phyloP scores from a whole-genome alignment of 371 early-diverging fungal genomes.

The Haplosporangium sp. region DNA sequence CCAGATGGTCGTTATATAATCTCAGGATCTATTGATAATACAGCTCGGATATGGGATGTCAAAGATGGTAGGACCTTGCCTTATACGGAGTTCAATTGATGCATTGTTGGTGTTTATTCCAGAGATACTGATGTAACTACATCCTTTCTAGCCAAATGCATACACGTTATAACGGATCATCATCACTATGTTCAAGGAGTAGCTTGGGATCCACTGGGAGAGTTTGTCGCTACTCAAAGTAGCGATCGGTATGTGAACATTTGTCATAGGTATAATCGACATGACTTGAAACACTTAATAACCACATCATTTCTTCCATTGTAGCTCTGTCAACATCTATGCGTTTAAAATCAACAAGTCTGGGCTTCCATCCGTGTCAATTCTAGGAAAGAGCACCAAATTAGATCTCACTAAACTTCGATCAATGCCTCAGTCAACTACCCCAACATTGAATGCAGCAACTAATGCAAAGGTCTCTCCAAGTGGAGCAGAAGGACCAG shows the following conservation, averaged over 20 bases:
- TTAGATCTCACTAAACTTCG: conserved; percentile 48
- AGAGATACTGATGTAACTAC: background rate
- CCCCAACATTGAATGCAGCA: conserved; percentile 22
- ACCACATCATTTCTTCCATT: background rate
- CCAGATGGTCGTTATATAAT: conserved; percentile 89
- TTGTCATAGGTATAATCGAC: background rate
- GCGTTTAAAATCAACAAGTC: conserved; percentile 38
- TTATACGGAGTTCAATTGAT: background rate
- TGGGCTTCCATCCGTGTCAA: conserved; percentile 37
- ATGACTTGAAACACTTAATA: too few species aligned
- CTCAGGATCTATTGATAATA: conserved; percentile 93
- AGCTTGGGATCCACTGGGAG: conserved; percentile 94
- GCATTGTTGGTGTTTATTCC: too few species aligned
- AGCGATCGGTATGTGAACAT: conserved; percentile 81
- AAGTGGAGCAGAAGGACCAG: conserved; percentile 18
- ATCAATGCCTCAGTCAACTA: conserved; percentile 25
- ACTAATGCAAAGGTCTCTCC: conserved; percentile 28
- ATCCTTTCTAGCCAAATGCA: conserved; percentile 69
- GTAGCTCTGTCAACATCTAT: conserved; percentile 66
- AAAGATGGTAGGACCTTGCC: conserved; percentile 65
- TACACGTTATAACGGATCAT: conserved; percentile 88
- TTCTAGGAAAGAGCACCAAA: conserved; percentile 54
- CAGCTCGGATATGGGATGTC: conserved; percentile 91
- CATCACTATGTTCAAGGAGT: conserved; percentile 96
- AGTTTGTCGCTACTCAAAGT: conserved; percentile 91